A percentile compares a stretch with the other conserved stretches of the same genome.
Evolutionary conservation across 768 basidiomycete genomes (phyloP).

Genomic region (Chalciporus pseudorubinellus): DNA sequence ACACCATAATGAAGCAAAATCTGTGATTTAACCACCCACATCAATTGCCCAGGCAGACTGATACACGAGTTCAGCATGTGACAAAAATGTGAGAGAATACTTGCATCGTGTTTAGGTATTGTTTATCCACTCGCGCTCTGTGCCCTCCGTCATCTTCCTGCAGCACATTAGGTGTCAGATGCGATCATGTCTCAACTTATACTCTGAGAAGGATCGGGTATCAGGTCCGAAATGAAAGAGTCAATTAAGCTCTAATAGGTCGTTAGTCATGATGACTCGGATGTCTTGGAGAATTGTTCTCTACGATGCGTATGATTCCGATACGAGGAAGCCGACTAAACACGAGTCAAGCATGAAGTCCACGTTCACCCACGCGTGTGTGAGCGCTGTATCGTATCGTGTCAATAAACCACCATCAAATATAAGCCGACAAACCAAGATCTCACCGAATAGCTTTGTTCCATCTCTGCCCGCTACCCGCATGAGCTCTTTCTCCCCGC

Average conservation of each 20-base stretch:
- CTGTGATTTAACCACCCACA: neutral
- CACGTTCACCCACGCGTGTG: constrained; percentile 96
- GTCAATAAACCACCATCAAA: constrained; percentile 3
- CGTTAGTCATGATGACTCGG: neutral
- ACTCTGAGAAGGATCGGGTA: too few relatives aligned
- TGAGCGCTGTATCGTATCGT: constrained; percentile 53
- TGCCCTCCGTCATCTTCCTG: neutral
- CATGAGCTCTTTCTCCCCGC: constrained; percentile 93
- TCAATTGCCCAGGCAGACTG: neutral
- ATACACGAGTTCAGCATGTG: constrained; percentile 3
- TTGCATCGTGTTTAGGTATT: neutral
- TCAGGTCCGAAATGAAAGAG: too few relatives aligned
- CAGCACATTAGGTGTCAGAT: too few relatives aligned
- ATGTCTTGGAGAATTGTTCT: neutral
- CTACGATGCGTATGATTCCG: constrained; percentile 54
- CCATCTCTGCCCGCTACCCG: constrained; percentile 94
- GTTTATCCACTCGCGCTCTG: too few relatives aligned
- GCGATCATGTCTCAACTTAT: too few relatives aligned
- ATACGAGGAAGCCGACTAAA: constrained; percentile 84
- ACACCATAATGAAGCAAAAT: neutral
- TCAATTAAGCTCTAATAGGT: neutral
- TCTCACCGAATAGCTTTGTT: constrained; percentile 87
- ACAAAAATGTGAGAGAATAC: constrained; percentile 7
- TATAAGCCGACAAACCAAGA: neutral
- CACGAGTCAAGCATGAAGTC: constrained; percentile 95